phyloP scores from a whole-genome alignment of 768 basidiomycete species.

The Lyophyllum decastes region DNA sequence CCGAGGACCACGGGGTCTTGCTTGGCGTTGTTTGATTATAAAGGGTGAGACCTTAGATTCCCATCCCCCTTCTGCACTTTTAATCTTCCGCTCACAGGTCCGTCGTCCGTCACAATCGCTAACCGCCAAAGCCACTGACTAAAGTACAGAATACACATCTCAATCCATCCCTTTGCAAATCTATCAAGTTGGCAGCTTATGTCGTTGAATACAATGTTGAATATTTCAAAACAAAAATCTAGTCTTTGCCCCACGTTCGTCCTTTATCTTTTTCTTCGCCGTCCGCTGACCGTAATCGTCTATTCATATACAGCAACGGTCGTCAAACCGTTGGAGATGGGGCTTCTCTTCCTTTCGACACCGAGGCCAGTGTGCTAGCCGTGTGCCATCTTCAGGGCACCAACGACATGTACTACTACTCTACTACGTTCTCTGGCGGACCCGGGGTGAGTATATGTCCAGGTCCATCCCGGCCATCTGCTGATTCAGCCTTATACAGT shows the following conservation, averaged over 20 bases:
- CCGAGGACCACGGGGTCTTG: neutral
- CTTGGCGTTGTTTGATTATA: conserved; percentile 16
- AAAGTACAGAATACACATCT: conserved; percentile 12
- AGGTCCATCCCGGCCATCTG: neutral
- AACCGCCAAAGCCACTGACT: neutral
- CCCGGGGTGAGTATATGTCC: conserved; percentile 61
- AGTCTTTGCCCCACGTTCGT: conserved; percentile 94
- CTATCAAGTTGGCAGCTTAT: conserved; percentile 85
- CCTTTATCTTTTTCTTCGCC: neutral
- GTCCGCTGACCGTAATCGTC: conserved; percentile 11
- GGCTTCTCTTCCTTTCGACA: conserved; percentile 80
- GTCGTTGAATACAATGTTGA: conserved; percentile 74
- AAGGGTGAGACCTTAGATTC: conserved; percentile 10
- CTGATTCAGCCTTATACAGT: conserved; percentile 43
- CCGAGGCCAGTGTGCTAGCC: conserved; percentile 78
- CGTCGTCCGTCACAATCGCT: neutral
- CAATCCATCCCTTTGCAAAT: conserved; percentile 24
- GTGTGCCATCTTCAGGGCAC: conserved; percentile 84
- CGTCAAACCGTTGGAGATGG: conserved; percentile 97
- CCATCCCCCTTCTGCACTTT: conserved; percentile 6
- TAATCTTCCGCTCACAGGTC: conserved; percentile 15
- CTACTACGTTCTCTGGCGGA: conserved; percentile 93
- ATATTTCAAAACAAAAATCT: conserved; percentile 77
- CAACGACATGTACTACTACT: conserved; percentile 86
- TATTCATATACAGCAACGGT: conserved; percentile 70